These are phyloP conservation scores for Exophiala xenobiotica DNA, from an alignment of 2,329 filamentous ascomycete genomes.

Conservation along the genomic window DNA sequence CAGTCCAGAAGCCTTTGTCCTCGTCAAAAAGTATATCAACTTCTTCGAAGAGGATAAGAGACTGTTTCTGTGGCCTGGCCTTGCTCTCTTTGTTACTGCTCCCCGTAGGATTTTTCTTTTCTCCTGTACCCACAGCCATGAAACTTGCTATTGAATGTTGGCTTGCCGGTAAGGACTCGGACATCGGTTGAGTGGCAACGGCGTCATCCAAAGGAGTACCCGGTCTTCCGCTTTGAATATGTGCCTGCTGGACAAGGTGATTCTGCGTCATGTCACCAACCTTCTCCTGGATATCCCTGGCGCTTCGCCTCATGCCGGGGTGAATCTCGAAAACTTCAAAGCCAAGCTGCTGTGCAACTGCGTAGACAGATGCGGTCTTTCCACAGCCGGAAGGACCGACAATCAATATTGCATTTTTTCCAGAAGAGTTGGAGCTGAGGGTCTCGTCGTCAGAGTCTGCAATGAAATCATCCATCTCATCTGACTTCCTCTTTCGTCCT, in stretches of 20 bases:
- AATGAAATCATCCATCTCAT: constrained; percentile 77
- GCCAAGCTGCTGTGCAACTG: constrained; percentile 83
- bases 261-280: constrained; percentile 98
- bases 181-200: background rate
- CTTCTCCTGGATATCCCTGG: constrained; percentile 84
- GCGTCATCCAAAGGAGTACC: constrained; percentile 17
- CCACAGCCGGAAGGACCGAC: constrained; percentile 88
- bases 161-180: constrained; percentile 28
- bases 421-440: constrained; percentile 53
- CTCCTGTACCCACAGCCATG: constrained; percentile 14
- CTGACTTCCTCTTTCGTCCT: constrained; percentile 62
- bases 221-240: constrained; percentile 22
- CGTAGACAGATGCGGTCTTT: constrained; percentile 90
- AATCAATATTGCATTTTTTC: constrained; percentile 74
- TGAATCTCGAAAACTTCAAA: constrained; percentile 98
- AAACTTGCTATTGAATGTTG: constrained; percentile 30
- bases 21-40: constrained; percentile 92
- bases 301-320: constrained; percentile 75
- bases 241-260: constrained; percentile 68
- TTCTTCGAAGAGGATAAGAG: constrained; percentile 89
- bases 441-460: constrained; percentile 75
- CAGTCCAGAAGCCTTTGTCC: constrained; percentile 91
- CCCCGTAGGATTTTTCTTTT: constrained; percentile 29
- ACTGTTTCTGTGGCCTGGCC: constrained; percentile 73
- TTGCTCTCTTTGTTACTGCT: constrained; percentile 11